These are phyloP conservation scores for Trichoderma arundinaceum DNA, from an alignment of 2,329 filamentous ascomycete species.

Conservation along the genomic window DNA sequence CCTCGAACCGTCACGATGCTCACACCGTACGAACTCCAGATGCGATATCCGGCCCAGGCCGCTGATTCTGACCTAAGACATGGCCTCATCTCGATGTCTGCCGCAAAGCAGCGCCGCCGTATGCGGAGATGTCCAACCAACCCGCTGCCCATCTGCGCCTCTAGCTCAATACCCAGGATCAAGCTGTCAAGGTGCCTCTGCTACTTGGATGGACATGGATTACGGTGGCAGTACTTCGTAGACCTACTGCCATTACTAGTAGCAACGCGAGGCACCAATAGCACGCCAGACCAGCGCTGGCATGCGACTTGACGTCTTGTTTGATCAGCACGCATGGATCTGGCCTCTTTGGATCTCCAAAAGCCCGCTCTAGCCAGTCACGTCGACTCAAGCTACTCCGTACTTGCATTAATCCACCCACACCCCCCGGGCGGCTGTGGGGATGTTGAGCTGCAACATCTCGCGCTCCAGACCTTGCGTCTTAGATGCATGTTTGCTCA, in stretches of 20 bases:
- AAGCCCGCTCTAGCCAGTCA: conserved; percentile 9
- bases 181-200: conserved; percentile 10
- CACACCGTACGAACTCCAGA: conserved; percentile 15
- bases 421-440: conserved; percentile 26
- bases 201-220: too few species aligned
- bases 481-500: conserved; percentile 8
- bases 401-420: conserved; percentile 24
- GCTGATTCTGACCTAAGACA: conserved; percentile 10
- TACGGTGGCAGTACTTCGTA: too few species aligned
- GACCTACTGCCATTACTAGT: too few species aligned
- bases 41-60: background rate
- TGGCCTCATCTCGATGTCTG: background rate
- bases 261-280: background rate
- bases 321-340: conserved; percentile 30
- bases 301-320: conserved; percentile 20
- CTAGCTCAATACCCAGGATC: too few species aligned
- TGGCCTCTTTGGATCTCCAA: conserved; percentile 25
- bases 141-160: background rate
- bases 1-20: conserved; percentile 1
- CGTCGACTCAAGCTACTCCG: conserved; percentile 5
- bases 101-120: conserved; percentile 8
- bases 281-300: background rate
- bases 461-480: background rate
- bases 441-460: conserved; percentile 21
- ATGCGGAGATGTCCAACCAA: background rate